Base-by-base conservation (phyloP, 2,329 filamentous ascomycete species). In the Diatrype stigma region DNA sequence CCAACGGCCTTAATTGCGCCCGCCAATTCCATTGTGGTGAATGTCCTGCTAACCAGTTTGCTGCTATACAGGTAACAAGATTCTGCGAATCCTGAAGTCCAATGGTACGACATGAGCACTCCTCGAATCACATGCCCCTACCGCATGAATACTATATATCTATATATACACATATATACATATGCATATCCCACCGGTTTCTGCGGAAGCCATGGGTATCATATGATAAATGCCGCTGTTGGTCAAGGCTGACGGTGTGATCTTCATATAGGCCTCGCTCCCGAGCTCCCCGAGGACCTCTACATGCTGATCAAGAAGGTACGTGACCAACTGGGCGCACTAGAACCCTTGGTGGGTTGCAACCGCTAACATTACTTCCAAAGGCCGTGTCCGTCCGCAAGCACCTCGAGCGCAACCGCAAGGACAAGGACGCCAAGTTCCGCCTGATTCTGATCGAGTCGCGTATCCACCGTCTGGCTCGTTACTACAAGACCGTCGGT, bases 251-350 rank as follows among this genome's bases (percentile, higher is more conserved):
- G 89, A 94, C 89, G 85, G 88, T 92, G 91, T 84, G 91, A 95
- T 86, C 73, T 80, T 72, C 63, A 71, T 71, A 81, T 81, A 99
- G 94, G 94, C 82, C 91, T 99, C 74, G 93, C 94, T 67, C 94
- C 95, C 75, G 92, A 97, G 76, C 87, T 99, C 69, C 94, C 95
- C 73, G 94, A 99, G 86, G 94, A 99, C 79, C 88, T 97, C 66
- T 99, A 97, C 88, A 96, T 96, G 89, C 84, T 97, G 76, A 97
- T 97, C 90, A 96, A 96, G 89, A 99, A 99, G 91, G 93, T 95
- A 73, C 70, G 69, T 61, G 47, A 47, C 14, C n/a, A n/a, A n/a
- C n/a, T n/a, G n/a, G n/a, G n/a, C n/a, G n/a, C n/a, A n/a, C n/a
- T n/a, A n/a, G n/a, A n/a, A n/a, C n/a, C n/a, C n/a, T n/a, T n/a